Evolutionary conservation across 768 basidiomycete species (phyloP).

Genomic region (Pulveroboletus ravenelii): DNA sequence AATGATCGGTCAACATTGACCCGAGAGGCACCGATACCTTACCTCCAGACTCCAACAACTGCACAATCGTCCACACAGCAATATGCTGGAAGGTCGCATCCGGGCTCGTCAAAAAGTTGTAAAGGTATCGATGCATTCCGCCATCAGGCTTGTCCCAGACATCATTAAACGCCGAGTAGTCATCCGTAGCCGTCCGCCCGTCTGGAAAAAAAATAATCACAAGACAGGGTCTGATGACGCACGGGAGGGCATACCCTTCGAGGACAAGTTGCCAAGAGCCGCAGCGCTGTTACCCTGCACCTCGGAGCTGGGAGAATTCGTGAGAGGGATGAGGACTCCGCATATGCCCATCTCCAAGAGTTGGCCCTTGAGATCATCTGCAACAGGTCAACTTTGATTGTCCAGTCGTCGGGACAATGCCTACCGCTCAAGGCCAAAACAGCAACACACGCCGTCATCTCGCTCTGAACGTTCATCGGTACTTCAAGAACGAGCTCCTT

Average conservation of each 20-base stretch:
- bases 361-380: slow-evolving; percentile 96
- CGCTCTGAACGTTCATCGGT: slow-evolving; percentile 95
- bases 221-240: neutral
- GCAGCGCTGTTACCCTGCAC: slow-evolving; percentile 99
- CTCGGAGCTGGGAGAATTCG: slow-evolving; percentile 93
- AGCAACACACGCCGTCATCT: slow-evolving; percentile 99
- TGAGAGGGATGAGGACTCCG: slow-evolving; percentile 94
- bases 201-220: slow-evolving; percentile 40
- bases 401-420: slow-evolving; percentile 20
- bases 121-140: slow-evolving; percentile 92
- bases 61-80: slow-evolving; percentile 99
- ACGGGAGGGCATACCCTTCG: slow-evolving; percentile 61
- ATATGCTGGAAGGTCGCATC: slow-evolving; percentile 99
- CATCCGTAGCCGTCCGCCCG: slow-evolving; percentile 70
- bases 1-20: neutral
- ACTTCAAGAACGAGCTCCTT: slow-evolving; percentile 95
- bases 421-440: slow-evolving; percentile 91
- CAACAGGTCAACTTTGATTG: slow-evolving; percentile 3
- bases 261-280: slow-evolving; percentile 94
- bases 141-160: slow-evolving; percentile 99
- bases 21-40: slow-evolving; percentile 9
- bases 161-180: slow-evolving; percentile 95
- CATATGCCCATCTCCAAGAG: slow-evolving; percentile 97
- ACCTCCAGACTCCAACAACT: slow-evolving; percentile 95
- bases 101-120: slow-evolving; percentile 86